Evolutionary conservation across 1,284 basidiomycete genomes (phyloP).

Genomic region (Cutaneotrichosporon cyanovorans): DNA sequence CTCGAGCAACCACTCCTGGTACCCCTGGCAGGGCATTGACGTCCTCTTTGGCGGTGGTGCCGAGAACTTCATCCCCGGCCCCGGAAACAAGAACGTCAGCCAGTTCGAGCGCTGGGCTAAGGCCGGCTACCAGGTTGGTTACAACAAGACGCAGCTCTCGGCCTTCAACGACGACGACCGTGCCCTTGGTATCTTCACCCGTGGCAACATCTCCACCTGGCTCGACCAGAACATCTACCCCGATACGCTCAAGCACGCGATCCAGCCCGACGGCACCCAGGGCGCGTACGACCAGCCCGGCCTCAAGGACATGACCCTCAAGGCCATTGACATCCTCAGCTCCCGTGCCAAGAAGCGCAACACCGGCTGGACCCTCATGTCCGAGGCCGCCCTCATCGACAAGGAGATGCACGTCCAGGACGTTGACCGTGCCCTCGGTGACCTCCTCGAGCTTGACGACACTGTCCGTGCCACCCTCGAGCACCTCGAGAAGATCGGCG

Average conservation of each 20-base stretch:
- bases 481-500: slow-evolving; percentile 44
- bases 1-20: slow-evolving; percentile 43
- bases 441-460: slow-evolving; percentile 48
- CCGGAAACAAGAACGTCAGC: slow-evolving; percentile 40
- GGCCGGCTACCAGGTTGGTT: slow-evolving; percentile 44
- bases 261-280: slow-evolving; percentile 27
- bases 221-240: slow-evolving; percentile 46
- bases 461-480: slow-evolving; percentile 43
- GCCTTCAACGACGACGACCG: slow-evolving; percentile 38
- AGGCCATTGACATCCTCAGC: slow-evolving; percentile 46
- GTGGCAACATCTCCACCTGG: slow-evolving; percentile 45
- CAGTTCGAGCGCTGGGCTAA: slow-evolving; percentile 41
- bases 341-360: slow-evolving; percentile 38
- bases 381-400: slow-evolving; percentile 47
- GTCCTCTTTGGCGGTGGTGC: slow-evolving; percentile 44
- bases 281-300: slow-evolving; percentile 45
- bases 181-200: slow-evolving; percentile 45
- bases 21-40: slow-evolving; percentile 41
- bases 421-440: slow-evolving; percentile 46
- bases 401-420: slow-evolving; percentile 47
- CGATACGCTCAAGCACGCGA: slow-evolving; percentile 31
- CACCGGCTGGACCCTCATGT: slow-evolving; percentile 46
- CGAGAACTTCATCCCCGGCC: slow-evolving; percentile 39
- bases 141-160: slow-evolving; percentile 42
- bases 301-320: slow-evolving; percentile 48